Conservation (phyloP, 139 green algal genomes). For the Picochlorum sp. region DNA sequence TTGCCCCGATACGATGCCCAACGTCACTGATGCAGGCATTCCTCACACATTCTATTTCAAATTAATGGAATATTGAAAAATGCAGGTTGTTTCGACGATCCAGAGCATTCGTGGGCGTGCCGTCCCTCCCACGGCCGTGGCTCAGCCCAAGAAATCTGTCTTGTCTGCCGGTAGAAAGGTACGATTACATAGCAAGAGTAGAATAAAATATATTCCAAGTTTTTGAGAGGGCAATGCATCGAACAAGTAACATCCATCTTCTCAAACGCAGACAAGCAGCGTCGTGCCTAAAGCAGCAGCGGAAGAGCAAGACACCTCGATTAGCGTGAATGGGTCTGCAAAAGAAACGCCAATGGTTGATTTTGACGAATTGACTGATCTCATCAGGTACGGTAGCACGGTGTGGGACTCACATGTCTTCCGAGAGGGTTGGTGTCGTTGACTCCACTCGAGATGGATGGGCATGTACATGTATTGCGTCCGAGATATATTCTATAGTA, state of each 20-base stretch:
- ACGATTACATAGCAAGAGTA: neutral
- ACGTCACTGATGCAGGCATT: too few species aligned
- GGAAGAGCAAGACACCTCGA: slow-evolving; percentile 20
- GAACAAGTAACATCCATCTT: neutral
- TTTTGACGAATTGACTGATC: slow-evolving; percentile 77
- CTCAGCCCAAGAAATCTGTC: slow-evolving; percentile 4
- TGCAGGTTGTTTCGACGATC: neutral
- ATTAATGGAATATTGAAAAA: neutral
- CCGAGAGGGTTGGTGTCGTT: neutral
- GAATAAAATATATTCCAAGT: neutral
- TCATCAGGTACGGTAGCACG: slow-evolving; percentile 48
- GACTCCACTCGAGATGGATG: neutral
- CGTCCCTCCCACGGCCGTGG: slow-evolving; percentile 7
- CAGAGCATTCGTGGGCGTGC: neutral
- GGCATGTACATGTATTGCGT: neutral
- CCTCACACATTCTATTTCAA: too few species aligned
- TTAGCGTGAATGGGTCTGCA: slow-evolving; percentile 34
- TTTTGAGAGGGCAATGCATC: slow-evolving; percentile 3
- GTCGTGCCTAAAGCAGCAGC: slow-evolving; percentile 15
- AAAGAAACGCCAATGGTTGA: slow-evolving; percentile 36
- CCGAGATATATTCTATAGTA: neutral
- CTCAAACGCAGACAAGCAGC: neutral
- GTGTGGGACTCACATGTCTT: neutral
- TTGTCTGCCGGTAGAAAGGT: neutral
- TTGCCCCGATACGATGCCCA: too few species aligned